Base-by-base conservation (phyloP, 306 rosid species). In the Citrullus mucosospermus region DNA sequence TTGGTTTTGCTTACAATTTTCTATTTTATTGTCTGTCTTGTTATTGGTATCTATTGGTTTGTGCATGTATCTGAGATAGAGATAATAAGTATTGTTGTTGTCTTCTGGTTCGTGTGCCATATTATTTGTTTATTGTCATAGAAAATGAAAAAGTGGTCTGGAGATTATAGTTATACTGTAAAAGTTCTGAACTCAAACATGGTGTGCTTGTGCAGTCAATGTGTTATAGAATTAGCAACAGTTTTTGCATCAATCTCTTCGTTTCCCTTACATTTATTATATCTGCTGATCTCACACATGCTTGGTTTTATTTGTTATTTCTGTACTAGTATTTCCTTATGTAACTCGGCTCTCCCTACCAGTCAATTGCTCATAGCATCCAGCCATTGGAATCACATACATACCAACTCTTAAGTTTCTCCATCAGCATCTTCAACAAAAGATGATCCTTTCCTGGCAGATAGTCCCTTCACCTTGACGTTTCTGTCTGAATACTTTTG, bases 1-100 rank as follows among this genome's bases (percentile, higher is more conserved):
- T 69, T 81, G 88, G 89, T 86, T 85, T 89, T 89, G 78, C 87
- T 89, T 77, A 67, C 69, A 39, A 74, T 82, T 87, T 88, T 89
- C 75, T 80, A 60, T 73, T 87, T 84, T 82, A 79, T 86, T 50
- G 87, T 79, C 76, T 82, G 81, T 86, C 60, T 78, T 87, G 79
- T 75, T 86, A 85, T 87, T 92, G 89, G 84, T 86, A 67, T 82
- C 61, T 73, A 73, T 73, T 77, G 81, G 92, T 80, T 92, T 90
- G 93, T 87, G 91, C 86, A 85, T 85, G 96, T 89, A 81, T 88
- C 87, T 92, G 86, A 79, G 83, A 88, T 94, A 90, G 96, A 89
- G 93, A 86, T 87, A 92, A 88, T 87, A 88, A 92, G 87, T 85
- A 88, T 86, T 86, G 59, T 79, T 78, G 78, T 82, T 78, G 80